A percentile compares a stretch with the other conserved stretches of the same genome.
Conservation (phyloP, 2,329 filamentous ascomycete species). For the Beauveria medogensis region DNA sequence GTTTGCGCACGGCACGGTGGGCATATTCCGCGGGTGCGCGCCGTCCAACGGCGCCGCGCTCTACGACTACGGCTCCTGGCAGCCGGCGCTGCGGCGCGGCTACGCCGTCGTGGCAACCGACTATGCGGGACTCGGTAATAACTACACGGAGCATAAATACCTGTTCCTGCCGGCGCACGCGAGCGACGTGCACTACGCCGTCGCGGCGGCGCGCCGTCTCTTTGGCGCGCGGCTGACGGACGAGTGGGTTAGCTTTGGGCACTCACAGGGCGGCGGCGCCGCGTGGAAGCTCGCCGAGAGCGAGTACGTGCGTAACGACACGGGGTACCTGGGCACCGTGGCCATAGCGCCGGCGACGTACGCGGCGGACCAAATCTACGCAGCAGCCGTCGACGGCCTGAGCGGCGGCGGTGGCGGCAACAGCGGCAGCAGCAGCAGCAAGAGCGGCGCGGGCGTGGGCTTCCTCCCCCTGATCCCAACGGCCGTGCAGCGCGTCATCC, state of each 20-base stretch:
- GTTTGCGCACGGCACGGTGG: constrained; percentile 15
- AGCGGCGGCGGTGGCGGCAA: neutral
- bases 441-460: neutral
- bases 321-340: constrained; percentile 12
- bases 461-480: neutral
- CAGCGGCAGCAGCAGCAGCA: neutral
- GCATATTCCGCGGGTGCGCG: constrained; percentile 13
- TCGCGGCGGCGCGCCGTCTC: constrained; percentile 8
- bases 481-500: neutral
- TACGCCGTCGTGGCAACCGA: constrained; percentile 18
- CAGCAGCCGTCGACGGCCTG: neutral
- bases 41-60: constrained; percentile 12
- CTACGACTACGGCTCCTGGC: constrained; percentile 14
- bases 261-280: constrained; percentile 16
- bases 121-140: constrained; percentile 17
- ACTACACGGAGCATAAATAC: constrained; percentile 15
- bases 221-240: constrained; percentile 9
- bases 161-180: constrained; percentile 8
- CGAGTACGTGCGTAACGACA: constrained; percentile 3
- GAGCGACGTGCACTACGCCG: constrained; percentile 14
- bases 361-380: neutral
- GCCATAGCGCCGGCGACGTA: constrained; percentile 14
- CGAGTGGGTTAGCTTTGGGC: constrained; percentile 14
- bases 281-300: constrained; percentile 16
- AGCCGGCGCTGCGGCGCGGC: constrained; percentile 1